phyloP scores from a whole-genome alignment of 1,284 basidiomycete species.

The Puccinia triticina region DNA sequence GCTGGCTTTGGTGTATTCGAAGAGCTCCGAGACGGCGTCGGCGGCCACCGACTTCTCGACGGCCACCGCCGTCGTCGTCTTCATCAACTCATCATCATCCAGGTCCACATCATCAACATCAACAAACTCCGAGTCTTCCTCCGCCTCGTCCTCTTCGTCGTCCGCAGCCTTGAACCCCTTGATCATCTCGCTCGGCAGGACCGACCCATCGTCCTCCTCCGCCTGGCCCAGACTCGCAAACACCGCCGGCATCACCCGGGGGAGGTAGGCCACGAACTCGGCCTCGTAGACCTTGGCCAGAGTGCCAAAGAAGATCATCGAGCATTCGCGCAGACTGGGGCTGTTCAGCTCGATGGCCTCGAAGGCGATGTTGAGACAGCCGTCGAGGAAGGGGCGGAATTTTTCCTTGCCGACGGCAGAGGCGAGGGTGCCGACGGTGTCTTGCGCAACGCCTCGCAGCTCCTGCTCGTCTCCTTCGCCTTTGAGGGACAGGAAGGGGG shows the following conservation, averaged over 20 bases:
- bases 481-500: slow-evolving; percentile 79
- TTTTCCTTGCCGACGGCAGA: slow-evolving; percentile 93
- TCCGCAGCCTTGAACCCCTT: slow-evolving; percentile 72
- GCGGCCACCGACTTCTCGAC: slow-evolving; percentile 99
- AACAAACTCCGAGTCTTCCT: slow-evolving; percentile 66
- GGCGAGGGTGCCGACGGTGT: slow-evolving; percentile 95
- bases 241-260: slow-evolving; percentile 82
- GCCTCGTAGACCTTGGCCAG: slow-evolving; percentile 95
- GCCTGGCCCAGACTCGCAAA: slow-evolving; percentile 80
- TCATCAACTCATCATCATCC: slow-evolving; percentile 72
- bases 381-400: slow-evolving; percentile 92
- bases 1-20: slow-evolving; percentile 76
- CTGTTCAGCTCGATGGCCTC: slow-evolving; percentile 84
- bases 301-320: slow-evolving; percentile 97
- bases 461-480: slow-evolving; percentile 85
- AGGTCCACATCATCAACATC: slow-evolving; percentile 68
- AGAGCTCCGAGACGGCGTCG: slow-evolving; percentile 91
- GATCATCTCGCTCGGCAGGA: slow-evolving; percentile 53
- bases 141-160: slow-evolving; percentile 59
- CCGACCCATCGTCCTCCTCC: slow-evolving; percentile 58
- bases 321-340: slow-evolving; percentile 88
- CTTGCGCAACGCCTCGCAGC: slow-evolving; percentile 95
- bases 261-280: slow-evolving; percentile 87
- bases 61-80: slow-evolving; percentile 85
- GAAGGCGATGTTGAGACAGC: slow-evolving; percentile 95